Base-by-base conservation (phyloP, 805 yeast genomes). In the Ogataea populi-albae region DNA sequence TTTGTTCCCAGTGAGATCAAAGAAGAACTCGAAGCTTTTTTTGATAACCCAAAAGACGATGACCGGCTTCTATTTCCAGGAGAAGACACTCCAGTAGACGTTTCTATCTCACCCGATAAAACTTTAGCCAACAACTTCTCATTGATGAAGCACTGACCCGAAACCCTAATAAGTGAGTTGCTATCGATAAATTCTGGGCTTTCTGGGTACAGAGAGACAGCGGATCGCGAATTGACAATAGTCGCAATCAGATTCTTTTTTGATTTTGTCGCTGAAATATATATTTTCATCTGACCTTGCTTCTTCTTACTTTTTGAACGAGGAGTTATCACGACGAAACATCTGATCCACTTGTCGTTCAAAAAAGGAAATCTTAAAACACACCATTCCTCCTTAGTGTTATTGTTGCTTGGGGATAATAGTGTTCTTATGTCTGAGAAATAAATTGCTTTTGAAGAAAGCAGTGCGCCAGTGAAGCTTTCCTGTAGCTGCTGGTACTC, bases 401-500 rank as follows among this genome's bases (percentile, higher is more conserved):
- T 70, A 33, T 65, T 58, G 41, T 75, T 66, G 41, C 68, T 71
- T 28, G 72, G 72, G 4, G 76, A 69, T 43, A 80, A 61, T 14
- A 80, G 61, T 2, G 79, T 74, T 47, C 78, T 76, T 26, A 79
- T 66, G 52, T 80, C 87, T 3, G 73, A 65, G 37, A 80, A 64
- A 34, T 63, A 55, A 3, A 77, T 64, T 1, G 81, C 86, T 45
- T 75, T 77, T 6, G 75, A 58, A 6, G 82, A 73, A 22, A 80
- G 55, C 22, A 79, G 58, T 3, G 79, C 82, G 5, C 84, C 87
- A 0, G 86, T 79, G 50, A 73, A 80, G 15, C 79, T 70, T 56
- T 79, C 82, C 49, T 74, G 78, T 35, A 80, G 61, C 31, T 73
- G 69, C 14, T 68, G 65, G 46, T 64, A 71, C 55, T 80, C 87